A percentile compares a stretch with the other conserved stretches of the same genome.
These are phyloP conservation scores for Leptographium galeiforme DNA, from an alignment of 2,329 filamentous ascomycete species.

Conservation along the genomic window DNA sequence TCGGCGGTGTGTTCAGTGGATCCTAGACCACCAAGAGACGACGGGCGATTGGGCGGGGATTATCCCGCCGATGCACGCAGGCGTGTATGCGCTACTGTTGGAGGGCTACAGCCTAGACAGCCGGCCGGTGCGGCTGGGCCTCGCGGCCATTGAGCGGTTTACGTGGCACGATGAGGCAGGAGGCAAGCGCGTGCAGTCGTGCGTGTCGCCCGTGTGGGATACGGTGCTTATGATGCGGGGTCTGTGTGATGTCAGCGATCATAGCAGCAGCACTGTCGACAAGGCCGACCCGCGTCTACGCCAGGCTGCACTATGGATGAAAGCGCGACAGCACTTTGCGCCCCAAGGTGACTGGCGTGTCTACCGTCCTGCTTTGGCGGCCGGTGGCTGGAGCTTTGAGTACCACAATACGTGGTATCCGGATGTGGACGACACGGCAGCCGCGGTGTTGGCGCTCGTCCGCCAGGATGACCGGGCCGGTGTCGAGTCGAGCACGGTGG, in stretches of 20 bases:
- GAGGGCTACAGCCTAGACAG: conserved; percentile 2
- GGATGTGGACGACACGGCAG: conserved; percentile 21
- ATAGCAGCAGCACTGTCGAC: neutral
- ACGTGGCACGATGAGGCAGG: conserved; percentile 9
- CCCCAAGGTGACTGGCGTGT: conserved; percentile 18
- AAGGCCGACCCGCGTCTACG: neutral
- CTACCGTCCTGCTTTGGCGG: conserved; percentile 10
- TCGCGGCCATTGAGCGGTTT: conserved; percentile 1
- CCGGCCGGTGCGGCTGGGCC: neutral
- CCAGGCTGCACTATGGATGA: conserved; percentile 11
- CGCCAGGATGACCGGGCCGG: conserved; percentile 12
- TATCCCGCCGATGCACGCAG: conserved; percentile 15
- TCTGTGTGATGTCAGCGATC: conserved; percentile 14
- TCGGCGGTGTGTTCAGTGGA: conserved; percentile 15
- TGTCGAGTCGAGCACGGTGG: neutral
- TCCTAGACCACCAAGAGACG: conserved; percentile 16
- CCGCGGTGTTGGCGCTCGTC: conserved; percentile 16
- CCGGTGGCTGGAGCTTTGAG: conserved; percentile 19
- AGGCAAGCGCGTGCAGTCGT: conserved; percentile 17
- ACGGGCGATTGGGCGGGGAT: conserved; percentile 16
- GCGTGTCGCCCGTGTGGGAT: conserved; percentile 21
- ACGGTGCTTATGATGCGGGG: conserved; percentile 19
- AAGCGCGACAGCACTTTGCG: conserved; percentile 14
- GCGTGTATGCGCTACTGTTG: conserved; percentile 2
- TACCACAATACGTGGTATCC: conserved; percentile 19